These are phyloP conservation scores for Talaromyces sp. DNA, from an alignment of 2,329 filamentous ascomycete species.

Conservation along the genomic window DNA sequence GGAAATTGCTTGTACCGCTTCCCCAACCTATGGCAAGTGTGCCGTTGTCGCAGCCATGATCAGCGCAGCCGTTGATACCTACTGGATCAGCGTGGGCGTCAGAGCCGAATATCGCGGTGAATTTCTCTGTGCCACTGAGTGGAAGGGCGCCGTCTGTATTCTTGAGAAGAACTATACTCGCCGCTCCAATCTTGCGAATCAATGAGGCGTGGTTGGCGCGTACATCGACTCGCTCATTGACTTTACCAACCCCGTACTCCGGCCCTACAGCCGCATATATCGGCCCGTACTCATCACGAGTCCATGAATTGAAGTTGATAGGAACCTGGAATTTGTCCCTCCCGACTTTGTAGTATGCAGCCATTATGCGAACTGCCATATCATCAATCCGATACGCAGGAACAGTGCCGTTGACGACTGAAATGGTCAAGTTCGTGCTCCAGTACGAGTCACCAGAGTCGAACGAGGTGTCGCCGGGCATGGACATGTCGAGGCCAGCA, in stretches of 20 bases:
- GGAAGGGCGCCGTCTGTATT: slow-evolving; percentile 62
- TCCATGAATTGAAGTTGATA: slow-evolving; percentile 90
- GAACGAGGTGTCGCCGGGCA: slow-evolving; percentile 79
- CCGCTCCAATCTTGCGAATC: slow-evolving; percentile 73
- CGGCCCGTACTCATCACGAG: slow-evolving; percentile 67
- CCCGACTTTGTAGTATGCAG: slow-evolving; percentile 62
- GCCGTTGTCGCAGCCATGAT: slow-evolving; percentile 61
- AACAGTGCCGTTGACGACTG: slow-evolving; percentile 83
- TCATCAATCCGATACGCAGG: slow-evolving; percentile 86
- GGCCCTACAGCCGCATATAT: slow-evolving; percentile 61
- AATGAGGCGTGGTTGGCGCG: slow-evolving; percentile 66
- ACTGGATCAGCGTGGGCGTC: slow-evolving; percentile 72
- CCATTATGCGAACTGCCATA: slow-evolving; percentile 78
- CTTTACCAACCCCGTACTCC: slow-evolving; percentile 57
- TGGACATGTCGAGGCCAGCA: slow-evolving; percentile 74
- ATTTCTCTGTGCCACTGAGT: slow-evolving; percentile 67
- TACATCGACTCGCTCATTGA: slow-evolving; percentile 82
- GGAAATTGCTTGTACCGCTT: slow-evolving; percentile 59
- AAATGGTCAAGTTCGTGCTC: slow-evolving; percentile 83
- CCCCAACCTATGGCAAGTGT: slow-evolving; percentile 63
- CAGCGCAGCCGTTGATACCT: slow-evolving; percentile 75
- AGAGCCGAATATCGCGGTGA: slow-evolving; percentile 73
- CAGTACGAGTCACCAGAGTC: slow-evolving; percentile 70
- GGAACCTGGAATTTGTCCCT: slow-evolving; percentile 50
- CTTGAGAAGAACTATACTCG: slow-evolving; percentile 85